Evolutionary conservation across 352 stramenopile species (phyloP).

Genomic region (Stramenopiles sp.): DNA sequence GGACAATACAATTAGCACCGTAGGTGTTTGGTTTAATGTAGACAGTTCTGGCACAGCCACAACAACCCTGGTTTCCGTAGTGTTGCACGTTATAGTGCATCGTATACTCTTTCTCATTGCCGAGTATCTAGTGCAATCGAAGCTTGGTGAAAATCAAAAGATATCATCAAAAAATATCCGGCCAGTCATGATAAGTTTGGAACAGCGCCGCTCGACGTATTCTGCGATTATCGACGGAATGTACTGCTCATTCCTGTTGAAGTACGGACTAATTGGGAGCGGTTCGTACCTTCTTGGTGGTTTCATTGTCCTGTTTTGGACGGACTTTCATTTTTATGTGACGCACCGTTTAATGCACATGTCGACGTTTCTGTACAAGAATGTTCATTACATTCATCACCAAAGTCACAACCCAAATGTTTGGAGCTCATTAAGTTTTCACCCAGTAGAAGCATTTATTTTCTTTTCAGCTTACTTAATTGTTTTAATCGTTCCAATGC

Average conservation of each 20-base stretch:
- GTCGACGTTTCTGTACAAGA: not conserved
- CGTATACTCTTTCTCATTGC: not conserved
- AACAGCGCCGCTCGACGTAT: not conserved
- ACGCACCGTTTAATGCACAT: not conserved
- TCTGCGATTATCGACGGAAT: not conserved
- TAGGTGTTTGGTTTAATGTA: not conserved
- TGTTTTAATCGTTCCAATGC: conserved; percentile 9
- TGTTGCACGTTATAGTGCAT: not conserved
- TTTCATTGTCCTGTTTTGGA: not conserved
- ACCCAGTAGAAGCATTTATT: not conserved
- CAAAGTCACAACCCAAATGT: not conserved
- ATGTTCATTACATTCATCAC: conserved; percentile 6
- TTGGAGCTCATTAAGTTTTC: conserved; percentile 1
- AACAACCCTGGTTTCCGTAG: not conserved
- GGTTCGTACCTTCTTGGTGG: not conserved
- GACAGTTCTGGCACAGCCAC: not conserved
- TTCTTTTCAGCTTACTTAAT: not conserved
- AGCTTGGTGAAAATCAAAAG: not conserved
- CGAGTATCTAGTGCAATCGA: not conserved
- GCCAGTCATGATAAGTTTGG: not conserved
- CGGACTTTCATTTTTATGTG: not conserved
- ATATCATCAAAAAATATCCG: not conserved
- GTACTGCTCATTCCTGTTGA: not conserved
- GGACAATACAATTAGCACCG: not conserved
- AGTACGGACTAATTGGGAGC: not conserved